Percentiles rank a stretch among this genome's conserved stretches.
Evolutionary conservation across 805 yeast species (phyloP).

Genomic region (Yarrowia sp.): DNA sequence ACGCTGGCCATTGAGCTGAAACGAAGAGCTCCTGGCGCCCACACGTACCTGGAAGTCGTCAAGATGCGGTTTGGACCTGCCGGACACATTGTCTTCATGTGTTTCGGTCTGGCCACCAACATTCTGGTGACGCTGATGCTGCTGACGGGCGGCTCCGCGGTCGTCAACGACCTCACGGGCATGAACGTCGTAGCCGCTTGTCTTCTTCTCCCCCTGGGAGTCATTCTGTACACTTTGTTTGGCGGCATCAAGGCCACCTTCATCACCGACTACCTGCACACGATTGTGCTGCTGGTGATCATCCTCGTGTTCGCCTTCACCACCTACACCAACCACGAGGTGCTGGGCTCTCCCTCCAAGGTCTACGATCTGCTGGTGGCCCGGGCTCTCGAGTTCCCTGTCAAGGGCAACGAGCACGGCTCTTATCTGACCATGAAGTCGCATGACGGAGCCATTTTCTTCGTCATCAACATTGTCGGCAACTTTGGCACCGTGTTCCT

Average conservation of each 20-base stretch:
- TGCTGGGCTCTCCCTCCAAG: conserved; percentile 80
- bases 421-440: conserved; percentile 89
- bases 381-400: conserved; percentile 64
- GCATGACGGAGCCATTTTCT: conserved; percentile 84
- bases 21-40: conserved; percentile 88
- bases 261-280: conserved; percentile 79
- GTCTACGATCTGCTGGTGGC: conserved; percentile 77
- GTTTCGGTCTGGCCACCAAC: conserved; percentile 87
- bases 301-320: conserved; percentile 82
- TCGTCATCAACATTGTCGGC: conserved; percentile 86
- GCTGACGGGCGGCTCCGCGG: conserved; percentile 88
- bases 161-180: conserved; percentile 80
- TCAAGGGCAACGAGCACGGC: conserved; percentile 82
- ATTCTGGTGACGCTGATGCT: conserved; percentile 92
- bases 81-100: conserved; percentile 66
- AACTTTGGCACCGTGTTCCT: conserved; percentile 88
- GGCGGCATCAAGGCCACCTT: conserved; percentile 88
- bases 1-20: conserved; percentile 88
- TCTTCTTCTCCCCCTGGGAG: conserved; percentile 82
- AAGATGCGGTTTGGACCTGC: conserved; percentile 78
- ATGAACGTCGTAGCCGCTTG: conserved; percentile 82
- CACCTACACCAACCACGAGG: conserved; percentile 71
- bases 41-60: conserved; percentile 86
- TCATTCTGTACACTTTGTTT: conserved; percentile 72
- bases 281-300: conserved; percentile 78